A percentile compares a stretch with the other conserved stretches of the same genome.
Evolutionary conservation across 2,329 filamentous ascomycete species (phyloP).

Genomic region (Bipolaris zeicola): DNA sequence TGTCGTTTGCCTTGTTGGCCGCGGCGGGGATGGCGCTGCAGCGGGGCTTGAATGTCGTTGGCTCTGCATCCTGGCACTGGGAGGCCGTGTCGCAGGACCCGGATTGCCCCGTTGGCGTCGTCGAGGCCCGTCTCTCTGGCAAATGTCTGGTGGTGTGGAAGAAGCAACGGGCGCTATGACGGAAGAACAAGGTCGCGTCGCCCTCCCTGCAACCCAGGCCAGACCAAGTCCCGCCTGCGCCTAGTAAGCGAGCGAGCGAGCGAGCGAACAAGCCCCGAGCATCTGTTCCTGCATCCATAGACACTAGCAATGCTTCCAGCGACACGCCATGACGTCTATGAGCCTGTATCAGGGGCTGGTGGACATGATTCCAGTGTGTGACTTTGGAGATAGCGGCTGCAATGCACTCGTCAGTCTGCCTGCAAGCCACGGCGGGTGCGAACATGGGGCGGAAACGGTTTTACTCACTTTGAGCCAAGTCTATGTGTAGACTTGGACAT

Average conservation of each 20-base stretch:
- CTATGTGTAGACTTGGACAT: too few species aligned
- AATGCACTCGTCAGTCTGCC: slow-evolving; percentile 46
- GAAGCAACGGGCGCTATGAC: slow-evolving; percentile 24
- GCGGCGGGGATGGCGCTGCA: slow-evolving; percentile 16
- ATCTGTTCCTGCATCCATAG: too few species aligned
- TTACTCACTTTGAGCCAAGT: too few species aligned
- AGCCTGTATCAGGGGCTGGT: too few species aligned
- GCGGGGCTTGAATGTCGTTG: slow-evolving; percentile 18
- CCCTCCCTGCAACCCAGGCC: slow-evolving; percentile 15
- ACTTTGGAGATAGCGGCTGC: slow-evolving; percentile 16
- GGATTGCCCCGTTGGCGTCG: slow-evolving; percentile 17
- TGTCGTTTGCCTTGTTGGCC: slow-evolving; percentile 31
- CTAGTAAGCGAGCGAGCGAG: slow-evolving; percentile 8
- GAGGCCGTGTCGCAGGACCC: slow-evolving; percentile 31
- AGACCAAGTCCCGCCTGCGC: slow-evolving; percentile 8
- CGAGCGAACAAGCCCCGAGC: slow-evolving; percentile 12
- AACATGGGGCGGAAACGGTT: too few species aligned
- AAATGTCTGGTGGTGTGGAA: slow-evolving; percentile 15
- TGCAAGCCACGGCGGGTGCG: too few species aligned
- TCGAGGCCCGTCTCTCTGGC: slow-evolving; percentile 1
- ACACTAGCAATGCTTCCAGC: too few species aligned
- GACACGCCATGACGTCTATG: too few species aligned
- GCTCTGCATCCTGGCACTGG: slow-evolving; percentile 36
- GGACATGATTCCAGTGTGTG: too few species aligned
- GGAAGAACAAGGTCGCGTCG: slow-evolving; percentile 10